Conservation (phyloP, 306 rosid species). For the Lablab purpureus region DNA sequence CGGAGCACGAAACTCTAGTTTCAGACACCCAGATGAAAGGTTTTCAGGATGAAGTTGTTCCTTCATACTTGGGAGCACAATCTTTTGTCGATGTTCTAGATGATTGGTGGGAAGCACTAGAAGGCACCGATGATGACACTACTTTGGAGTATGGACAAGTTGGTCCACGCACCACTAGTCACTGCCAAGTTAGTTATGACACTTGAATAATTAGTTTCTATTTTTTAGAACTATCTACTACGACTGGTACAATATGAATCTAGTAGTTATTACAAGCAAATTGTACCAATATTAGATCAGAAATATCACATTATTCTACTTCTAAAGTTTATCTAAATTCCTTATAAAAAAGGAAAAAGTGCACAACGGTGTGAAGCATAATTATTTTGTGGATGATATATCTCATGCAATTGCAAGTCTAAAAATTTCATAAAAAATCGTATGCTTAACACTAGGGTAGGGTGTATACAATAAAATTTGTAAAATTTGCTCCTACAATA, state of each 20-base stretch:
- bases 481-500: conserved; percentile 1
- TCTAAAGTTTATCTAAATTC: conserved; percentile 20
- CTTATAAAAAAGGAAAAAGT: neutral
- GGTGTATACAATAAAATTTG: conserved; percentile 25
- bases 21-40: conserved; percentile 50
- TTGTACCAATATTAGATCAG: conserved; percentile 16
- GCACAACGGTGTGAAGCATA: conserved; percentile 21
- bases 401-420: neutral
- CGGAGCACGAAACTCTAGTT: conserved; percentile 41
- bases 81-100: conserved; percentile 52
- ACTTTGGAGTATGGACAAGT: conserved; percentile 80
- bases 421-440: conserved; percentile 9
- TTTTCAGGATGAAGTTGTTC: conserved; percentile 52
- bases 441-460: neutral
- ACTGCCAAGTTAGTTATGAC: conserved; percentile 81
- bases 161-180: conserved; percentile 82
- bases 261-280: conserved; percentile 13
- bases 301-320: conserved; percentile 17
- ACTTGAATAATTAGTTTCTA: conserved; percentile 38
- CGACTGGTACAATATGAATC: conserved; percentile 10
- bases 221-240: conserved; percentile 1
- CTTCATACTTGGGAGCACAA: conserved; percentile 47
- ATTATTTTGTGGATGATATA: conserved; percentile 11
- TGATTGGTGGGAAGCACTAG: conserved; percentile 92
- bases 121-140: conserved; percentile 64